Evolutionary conservation across 2,329 filamentous ascomycete species (phyloP).

Genomic region (Coniochaeta ligniaria): DNA sequence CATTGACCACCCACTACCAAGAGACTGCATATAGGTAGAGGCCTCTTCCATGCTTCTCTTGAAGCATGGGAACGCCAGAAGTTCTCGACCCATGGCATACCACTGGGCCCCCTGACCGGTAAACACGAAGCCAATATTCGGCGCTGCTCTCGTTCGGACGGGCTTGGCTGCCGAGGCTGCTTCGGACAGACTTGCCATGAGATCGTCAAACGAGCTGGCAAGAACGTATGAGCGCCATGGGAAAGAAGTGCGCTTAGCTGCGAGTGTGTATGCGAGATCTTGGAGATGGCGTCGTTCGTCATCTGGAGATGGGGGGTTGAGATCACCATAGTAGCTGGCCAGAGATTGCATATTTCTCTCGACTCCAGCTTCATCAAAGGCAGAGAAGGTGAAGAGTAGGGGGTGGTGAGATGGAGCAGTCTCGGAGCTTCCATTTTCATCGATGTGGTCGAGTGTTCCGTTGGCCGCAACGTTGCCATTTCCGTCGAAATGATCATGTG

Average conservation of each 20-base stretch:
- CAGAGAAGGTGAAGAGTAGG: neutral
- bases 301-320: neutral
- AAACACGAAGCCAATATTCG: slow-evolving; percentile 5
- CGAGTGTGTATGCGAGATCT: neutral
- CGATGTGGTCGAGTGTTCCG: neutral
- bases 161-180: neutral
- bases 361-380: neutral
- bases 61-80: neutral
- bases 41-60: neutral
- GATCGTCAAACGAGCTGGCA: slow-evolving; percentile 5
- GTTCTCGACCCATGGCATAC: slow-evolving; percentile 14
- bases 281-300: neutral
- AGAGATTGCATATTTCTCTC: neutral
- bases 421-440: neutral
- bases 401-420: neutral
- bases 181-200: slow-evolving; percentile 1
- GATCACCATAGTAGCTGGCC: neutral
- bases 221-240: slow-evolving; percentile 1
- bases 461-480: neutral
- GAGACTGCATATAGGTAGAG: slow-evolving; percentile 1
- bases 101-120: slow-evolving; percentile 14
- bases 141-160: neutral
- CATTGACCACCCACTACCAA: neutral
- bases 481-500: neutral
- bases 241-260: neutral